Evolutionary conservation across 352 stramenopile species (phyloP), one percentile per base, ranked within the genome.

Genomic region (Globisporangium polare): DNA sequence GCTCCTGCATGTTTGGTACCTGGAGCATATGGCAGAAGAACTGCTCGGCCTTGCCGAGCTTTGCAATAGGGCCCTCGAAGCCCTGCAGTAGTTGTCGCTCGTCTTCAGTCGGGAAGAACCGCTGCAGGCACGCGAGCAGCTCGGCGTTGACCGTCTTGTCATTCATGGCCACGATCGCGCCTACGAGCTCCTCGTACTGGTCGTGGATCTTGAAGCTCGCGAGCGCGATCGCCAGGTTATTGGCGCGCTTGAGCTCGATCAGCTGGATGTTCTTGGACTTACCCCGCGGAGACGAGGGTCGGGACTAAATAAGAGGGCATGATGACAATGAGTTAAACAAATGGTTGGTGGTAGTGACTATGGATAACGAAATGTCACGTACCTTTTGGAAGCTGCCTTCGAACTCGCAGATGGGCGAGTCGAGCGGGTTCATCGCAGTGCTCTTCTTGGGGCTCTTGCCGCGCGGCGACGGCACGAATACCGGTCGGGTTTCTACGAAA

Each of bases 181-280:
- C 66, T 2, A 86, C 67, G 33, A 92, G 80, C 24, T 87, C 74
- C 20, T 90, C 72, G 52, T 89, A 89, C 9, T 78, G 69, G 26
- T 86, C 72, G 55, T 83, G 68, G 41, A 94, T 83, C 58, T 91
- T 91, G 75, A 92, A 94, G 39, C 75, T 91, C 8, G 82, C 71
- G 10, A 94, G 67, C 26, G 83, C 80, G 33, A 92, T 71, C 9
- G 84, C 77, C 1, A 94, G 57, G 56, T 94, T 94, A 52, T 94
- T 94, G 2, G 82, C 83, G 22, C 83, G 85, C 47, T 94, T 94
- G 27, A 87, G 53, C 10, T 94, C 85, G 29, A 94, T 80, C 26
- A 94, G 56, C 39, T 90, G 83, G 47, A 92, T 76, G 42, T 78
- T 90, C 65, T 87, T 90, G 29, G 77, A 83, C 26, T 86, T 86